Conservation (phyloP, 352 stramenopile species). For the Globisporangium camurandrum region DNA sequence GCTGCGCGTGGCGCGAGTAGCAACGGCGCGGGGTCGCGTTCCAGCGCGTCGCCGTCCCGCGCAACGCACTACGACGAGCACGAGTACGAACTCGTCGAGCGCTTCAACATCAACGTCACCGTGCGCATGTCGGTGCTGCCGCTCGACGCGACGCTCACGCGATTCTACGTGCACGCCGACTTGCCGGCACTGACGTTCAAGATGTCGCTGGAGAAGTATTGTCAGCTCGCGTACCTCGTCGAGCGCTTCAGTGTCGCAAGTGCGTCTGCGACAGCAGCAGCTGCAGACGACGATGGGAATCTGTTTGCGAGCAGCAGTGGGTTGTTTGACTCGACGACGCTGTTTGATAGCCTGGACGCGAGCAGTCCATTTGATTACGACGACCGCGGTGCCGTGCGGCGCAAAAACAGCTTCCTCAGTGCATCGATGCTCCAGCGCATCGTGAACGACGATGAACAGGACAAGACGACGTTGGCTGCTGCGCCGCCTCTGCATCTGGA, state of each 20-base stretch:
- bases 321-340: constrained; percentile 13
- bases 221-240: constrained; percentile 50
- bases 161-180: constrained; percentile 79
- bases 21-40: neutral
- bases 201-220: constrained; percentile 80
- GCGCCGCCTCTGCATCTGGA: constrained; percentile 17
- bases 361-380: constrained; percentile 22
- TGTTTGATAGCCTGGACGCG: constrained; percentile 13
- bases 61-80: constrained; percentile 37
- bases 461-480: constrained; percentile 13
- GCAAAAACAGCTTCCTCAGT: constrained; percentile 36
- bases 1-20: neutral
- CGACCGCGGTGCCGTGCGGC: constrained; percentile 12
- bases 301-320: constrained; percentile 7
- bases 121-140: constrained; percentile 79
- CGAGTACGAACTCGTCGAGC: constrained; percentile 75
- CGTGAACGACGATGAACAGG: constrained; percentile 34
- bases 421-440: constrained; percentile 44
- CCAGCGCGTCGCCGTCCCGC: constrained; percentile 28
- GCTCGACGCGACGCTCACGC: constrained; percentile 74
- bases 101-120: constrained; percentile 84
- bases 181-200: constrained; percentile 79
- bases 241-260: constrained; percentile 45
- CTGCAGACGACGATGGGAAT: constrained; percentile 1
- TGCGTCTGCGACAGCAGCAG: neutral